A percentile compares a stretch with the other conserved stretches of the same genome.
phyloP scores from a whole-genome alignment of 208 protist genomes.

The Wallacemonas sp. region DNA sequence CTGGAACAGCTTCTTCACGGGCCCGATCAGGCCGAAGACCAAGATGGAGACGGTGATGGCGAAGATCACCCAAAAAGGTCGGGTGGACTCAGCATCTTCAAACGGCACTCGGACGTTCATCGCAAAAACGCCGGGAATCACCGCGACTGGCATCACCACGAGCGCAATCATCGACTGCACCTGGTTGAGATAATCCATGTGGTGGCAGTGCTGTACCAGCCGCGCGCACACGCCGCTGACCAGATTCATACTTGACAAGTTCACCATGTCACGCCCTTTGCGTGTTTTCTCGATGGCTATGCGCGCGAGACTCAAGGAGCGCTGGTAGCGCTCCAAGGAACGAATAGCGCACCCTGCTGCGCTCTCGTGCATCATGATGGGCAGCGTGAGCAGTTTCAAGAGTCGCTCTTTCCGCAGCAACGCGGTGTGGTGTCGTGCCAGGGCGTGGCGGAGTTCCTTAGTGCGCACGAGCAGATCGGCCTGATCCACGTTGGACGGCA shows the following conservation, averaged over 20 bases:
- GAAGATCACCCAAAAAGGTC: conserved; percentile 51
- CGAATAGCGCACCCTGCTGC: conserved; percentile 7
- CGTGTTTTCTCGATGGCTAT: conserved; percentile 51
- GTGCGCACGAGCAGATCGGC: conserved; percentile 69
- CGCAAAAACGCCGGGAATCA: conserved; percentile 73
- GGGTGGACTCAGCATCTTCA: conserved; percentile 28
- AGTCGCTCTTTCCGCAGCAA: conserved; percentile 74
- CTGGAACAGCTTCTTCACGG: conserved; percentile 44
- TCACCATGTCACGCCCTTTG: conserved; percentile 67
- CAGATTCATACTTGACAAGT: conserved; percentile 78
- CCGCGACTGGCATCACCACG: conserved; percentile 71
- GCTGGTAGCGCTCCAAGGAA: conserved; percentile 56
- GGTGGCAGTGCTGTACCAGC: conserved; percentile 77
- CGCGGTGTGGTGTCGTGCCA: conserved; percentile 52
- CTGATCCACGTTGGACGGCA: conserved; percentile 69
- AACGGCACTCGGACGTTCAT: conserved; percentile 78
- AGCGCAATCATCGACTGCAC: conserved; percentile 76
- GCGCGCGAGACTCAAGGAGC: conserved; percentile 40
- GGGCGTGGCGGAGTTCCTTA: conserved; percentile 44
- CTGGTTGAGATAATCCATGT: conserved; percentile 84
- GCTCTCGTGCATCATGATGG: conserved; percentile 41
- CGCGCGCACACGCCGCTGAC: conserved; percentile 77
- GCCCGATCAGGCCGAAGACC: conserved; percentile 34
- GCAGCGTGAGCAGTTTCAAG: conserved; percentile 73
- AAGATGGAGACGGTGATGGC: conserved; percentile 48